Conservation (phyloP, 345 rosid species). For the Citrus inodora region DNA sequence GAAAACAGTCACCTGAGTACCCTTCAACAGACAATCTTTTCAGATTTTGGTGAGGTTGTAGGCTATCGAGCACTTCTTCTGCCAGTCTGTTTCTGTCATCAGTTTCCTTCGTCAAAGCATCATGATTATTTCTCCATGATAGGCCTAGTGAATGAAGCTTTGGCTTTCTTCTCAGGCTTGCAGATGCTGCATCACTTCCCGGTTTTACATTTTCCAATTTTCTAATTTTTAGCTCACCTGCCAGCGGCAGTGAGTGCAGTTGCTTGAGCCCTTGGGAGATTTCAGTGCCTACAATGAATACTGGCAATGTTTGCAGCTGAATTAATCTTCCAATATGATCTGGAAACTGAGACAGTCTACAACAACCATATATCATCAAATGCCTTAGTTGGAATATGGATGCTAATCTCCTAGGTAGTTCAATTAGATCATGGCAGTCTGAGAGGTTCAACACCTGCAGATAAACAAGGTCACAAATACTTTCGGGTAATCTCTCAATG, state of each 20-base stretch:
- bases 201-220: slow-evolving; percentile 7
- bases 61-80: background rate
- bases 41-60: slow-evolving; percentile 14
- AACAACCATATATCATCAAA: slow-evolving; percentile 17
- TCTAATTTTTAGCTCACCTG: slow-evolving; percentile 16
- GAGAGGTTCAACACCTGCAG: slow-evolving; percentile 21
- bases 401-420: slow-evolving; percentile 14
- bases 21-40: background rate
- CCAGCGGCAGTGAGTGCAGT: slow-evolving; percentile 11
- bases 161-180: slow-evolving; percentile 2
- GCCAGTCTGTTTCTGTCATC: background rate
- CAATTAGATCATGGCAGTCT: slow-evolving; percentile 16
- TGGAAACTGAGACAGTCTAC: slow-evolving; percentile 8
- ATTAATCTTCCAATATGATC: slow-evolving; percentile 3
- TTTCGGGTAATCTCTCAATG: slow-evolving; percentile 13
- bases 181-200: background rate
- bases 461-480: slow-evolving; percentile 12
- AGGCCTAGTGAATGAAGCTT: slow-evolving; percentile 11
- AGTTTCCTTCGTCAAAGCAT: background rate
- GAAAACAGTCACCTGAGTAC: slow-evolving; percentile 6
- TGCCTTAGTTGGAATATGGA: slow-evolving; percentile 16
- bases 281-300: slow-evolving; percentile 15
- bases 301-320: slow-evolving; percentile 20
- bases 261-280: background rate
- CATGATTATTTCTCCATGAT: slow-evolving; percentile 12